These are phyloP conservation scores for Lodderomyces beijingensis DNA, from an alignment of 1,139 yeast species.

Conservation along the genomic window DNA sequence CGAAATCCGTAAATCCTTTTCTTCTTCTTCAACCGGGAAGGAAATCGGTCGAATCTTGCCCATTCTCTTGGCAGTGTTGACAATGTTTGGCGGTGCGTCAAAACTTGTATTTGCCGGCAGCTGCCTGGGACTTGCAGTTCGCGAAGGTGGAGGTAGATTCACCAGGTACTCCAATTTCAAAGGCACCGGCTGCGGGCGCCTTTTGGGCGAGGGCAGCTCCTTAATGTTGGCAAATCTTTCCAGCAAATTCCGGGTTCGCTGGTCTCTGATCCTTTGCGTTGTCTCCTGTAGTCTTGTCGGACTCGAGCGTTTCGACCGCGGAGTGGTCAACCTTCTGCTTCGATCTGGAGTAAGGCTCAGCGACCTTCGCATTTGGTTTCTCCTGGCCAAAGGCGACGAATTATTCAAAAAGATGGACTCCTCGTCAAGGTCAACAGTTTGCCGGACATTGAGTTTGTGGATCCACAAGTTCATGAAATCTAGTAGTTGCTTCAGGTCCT, in stretches of 20 bases:
- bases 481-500: slow-evolving; percentile 20
- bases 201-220: slow-evolving; percentile 13
- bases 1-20: slow-evolving; percentile 27
- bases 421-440: slow-evolving; percentile 14
- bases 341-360: slow-evolving; percentile 33
- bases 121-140: slow-evolving; percentile 2
- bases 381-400: slow-evolving; percentile 35
- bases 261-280: slow-evolving; percentile 30
- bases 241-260: slow-evolving; percentile 32
- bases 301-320: slow-evolving; percentile 23
- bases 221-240: slow-evolving; percentile 31
- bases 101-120: slow-evolving; percentile 20
- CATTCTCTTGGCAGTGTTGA: slow-evolving; percentile 32
- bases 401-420: slow-evolving; percentile 22
- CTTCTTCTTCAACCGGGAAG: slow-evolving; percentile 32
- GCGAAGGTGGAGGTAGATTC: slow-evolving; percentile 14
- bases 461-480: slow-evolving; percentile 39
- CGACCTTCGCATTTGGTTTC: slow-evolving; percentile 12
- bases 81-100: slow-evolving; percentile 4
- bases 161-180: slow-evolving; percentile 4
- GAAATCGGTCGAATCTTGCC: slow-evolving; percentile 37
- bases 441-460: slow-evolving; percentile 17
- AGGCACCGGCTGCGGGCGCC: not conserved
- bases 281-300: slow-evolving; percentile 41
- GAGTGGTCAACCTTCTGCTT: slow-evolving; percentile 20